These are phyloP conservation scores for Coleophoma crateriformis DNA, from an alignment of 2,329 filamentous ascomycete species.

Conservation along the genomic window DNA sequence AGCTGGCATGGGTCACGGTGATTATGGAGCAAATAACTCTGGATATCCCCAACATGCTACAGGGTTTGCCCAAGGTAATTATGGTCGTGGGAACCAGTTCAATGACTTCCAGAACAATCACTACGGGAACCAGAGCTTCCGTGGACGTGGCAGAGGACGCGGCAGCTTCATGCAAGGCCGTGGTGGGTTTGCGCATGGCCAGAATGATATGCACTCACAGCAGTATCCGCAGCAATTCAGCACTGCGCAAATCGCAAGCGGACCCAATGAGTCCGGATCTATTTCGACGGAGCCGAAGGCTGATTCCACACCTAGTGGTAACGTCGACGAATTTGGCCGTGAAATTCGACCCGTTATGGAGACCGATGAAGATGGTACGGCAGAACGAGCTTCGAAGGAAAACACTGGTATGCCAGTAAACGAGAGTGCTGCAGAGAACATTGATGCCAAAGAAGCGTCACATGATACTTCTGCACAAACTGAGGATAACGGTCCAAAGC, in stretches of 20 bases:
- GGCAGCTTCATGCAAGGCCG: slow-evolving; percentile 19
- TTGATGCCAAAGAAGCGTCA: slow-evolving; percentile 10
- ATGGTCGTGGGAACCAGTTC: slow-evolving; percentile 62
- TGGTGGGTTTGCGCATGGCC: slow-evolving; percentile 13
- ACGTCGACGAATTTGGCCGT: slow-evolving; percentile 30
- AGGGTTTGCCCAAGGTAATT: slow-evolving; percentile 81
- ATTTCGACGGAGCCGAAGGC: slow-evolving; percentile 24
- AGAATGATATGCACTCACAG: slow-evolving; percentile 23
- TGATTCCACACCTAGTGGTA: slow-evolving; percentile 13
- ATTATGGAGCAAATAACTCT: slow-evolving; percentile 74
- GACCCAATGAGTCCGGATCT: slow-evolving; percentile 22
- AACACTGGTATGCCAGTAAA: neutral
- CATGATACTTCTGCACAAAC: slow-evolving; percentile 5
- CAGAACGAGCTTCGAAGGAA: slow-evolving; percentile 1
- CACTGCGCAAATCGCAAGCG: slow-evolving; percentile 17
- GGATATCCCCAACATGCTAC: slow-evolving; percentile 54
- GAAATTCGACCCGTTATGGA: slow-evolving; percentile 23
- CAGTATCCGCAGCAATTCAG: slow-evolving; percentile 23
- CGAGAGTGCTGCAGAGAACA: slow-evolving; percentile 4
- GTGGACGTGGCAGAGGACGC: slow-evolving; percentile 31
- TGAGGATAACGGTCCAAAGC: slow-evolving; percentile 14
- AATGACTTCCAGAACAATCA: slow-evolving; percentile 63
- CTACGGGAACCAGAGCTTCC: slow-evolving; percentile 54
- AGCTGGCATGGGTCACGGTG: slow-evolving; percentile 75
- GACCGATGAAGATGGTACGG: slow-evolving; percentile 11